phyloP scores from a whole-genome alignment of 768 basidiomycete species.

The Amanita phalloides region DNA sequence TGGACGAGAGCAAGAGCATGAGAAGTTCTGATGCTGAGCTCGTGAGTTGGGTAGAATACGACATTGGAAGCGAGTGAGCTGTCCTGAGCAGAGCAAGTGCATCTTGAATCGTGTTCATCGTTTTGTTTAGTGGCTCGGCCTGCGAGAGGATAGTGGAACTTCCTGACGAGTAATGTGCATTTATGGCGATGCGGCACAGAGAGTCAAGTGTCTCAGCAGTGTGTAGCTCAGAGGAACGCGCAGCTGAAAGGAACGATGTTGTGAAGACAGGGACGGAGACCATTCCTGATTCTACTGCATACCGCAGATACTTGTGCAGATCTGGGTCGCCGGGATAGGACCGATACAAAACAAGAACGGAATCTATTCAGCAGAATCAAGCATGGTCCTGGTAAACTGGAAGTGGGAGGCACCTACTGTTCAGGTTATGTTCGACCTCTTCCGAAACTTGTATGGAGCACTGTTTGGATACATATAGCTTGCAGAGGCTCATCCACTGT shows the following conservation, averaged over 20 bases:
- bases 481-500: slow-evolving; percentile 63
- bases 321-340: slow-evolving; percentile 61
- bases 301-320: slow-evolving; percentile 55
- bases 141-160: slow-evolving; percentile 43
- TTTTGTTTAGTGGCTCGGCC: slow-evolving; percentile 37
- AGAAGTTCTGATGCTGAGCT: slow-evolving; percentile 56
- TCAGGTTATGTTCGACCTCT: slow-evolving; percentile 43
- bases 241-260: slow-evolving; percentile 55
- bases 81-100: slow-evolving; percentile 48
- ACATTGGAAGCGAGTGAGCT: slow-evolving; percentile 42
- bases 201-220: slow-evolving; percentile 56
- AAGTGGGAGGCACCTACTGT: slow-evolving; percentile 33
- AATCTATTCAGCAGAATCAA: slow-evolving; percentile 31
- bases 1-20: slow-evolving; percentile 47
- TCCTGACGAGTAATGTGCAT: slow-evolving; percentile 51
- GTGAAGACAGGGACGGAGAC: slow-evolving; percentile 53
- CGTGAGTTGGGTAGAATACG: slow-evolving; percentile 47
- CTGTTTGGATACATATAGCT: slow-evolving; percentile 46
- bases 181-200: slow-evolving; percentile 56
- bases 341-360: slow-evolving; percentile 55
- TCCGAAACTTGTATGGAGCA: slow-evolving; percentile 25
- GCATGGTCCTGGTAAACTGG: not conserved
- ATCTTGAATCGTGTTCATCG: slow-evolving; percentile 46
- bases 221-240: slow-evolving; percentile 53
- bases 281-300: slow-evolving; percentile 44